Percentiles rank a stretch among this genome's conserved stretches.
Evolutionary conservation across 192 early-diverging fungal species (phyloP).

Genomic region (Backusella parvicylindrica): DNA sequence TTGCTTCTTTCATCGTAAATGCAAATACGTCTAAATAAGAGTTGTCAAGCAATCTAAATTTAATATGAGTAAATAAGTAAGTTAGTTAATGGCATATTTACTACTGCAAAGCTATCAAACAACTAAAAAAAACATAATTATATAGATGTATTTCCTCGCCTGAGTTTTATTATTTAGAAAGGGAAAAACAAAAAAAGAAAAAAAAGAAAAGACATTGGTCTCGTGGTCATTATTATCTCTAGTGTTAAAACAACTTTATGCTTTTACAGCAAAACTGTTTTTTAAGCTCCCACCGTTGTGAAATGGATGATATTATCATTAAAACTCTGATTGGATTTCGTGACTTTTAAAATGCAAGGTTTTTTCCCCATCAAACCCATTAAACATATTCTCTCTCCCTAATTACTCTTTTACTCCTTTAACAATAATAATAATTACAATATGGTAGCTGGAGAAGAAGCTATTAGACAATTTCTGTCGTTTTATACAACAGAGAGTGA

Average conservation of each 20-base stretch:
- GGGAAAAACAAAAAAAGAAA: no score
- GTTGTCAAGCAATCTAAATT: not conserved
- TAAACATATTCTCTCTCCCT: not conserved
- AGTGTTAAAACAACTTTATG: not conserved
- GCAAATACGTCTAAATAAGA: not conserved
- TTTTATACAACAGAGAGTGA: conserved; percentile 15
- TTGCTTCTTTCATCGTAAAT: not conserved
- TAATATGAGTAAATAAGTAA: not conserved
- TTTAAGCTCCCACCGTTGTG: not conserved
- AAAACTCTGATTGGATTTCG: conserved; percentile 1
- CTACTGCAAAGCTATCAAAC: not conserved
- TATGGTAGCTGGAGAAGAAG: not conserved
- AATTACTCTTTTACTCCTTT: conserved; percentile 2
- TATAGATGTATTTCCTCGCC: not conserved
- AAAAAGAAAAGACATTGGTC: not conserved
- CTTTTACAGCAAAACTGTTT: not conserved
- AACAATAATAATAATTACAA: not conserved
- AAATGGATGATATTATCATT: not conserved
- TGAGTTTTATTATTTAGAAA: not conserved
- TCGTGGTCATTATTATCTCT: not conserved
- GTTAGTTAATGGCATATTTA: not conserved
- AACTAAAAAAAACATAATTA: not conserved
- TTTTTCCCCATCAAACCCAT: not conserved
- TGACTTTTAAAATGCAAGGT: conserved; percentile 5
- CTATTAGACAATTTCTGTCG: not conserved